Evolutionary conservation across 768 basidiomycete species (phyloP), one percentile per base, ranked within the genome.

Genomic region (Leccinum obscurum): DNA sequence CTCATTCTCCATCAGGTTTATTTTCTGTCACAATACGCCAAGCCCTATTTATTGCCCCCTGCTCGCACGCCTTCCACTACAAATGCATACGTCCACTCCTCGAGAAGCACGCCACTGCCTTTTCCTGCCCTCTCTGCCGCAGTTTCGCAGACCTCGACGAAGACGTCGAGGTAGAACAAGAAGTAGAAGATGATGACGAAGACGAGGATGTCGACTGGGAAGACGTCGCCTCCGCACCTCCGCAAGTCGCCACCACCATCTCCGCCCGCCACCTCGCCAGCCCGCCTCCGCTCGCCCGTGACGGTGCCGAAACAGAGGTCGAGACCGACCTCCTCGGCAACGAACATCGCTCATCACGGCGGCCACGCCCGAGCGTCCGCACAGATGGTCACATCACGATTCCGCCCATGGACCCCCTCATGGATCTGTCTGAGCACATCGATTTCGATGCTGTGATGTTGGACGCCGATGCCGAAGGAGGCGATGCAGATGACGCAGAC

Each of bases 41-140:
- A 75, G 91, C 94, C 0, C 85, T 98, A 52, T 98, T 99, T 79
- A 95, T 99, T 70, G 94, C 96, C 30, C 96, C 96, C 0, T 99
- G 96, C 76, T 95, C 93, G 1, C 96, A 99, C 74, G 88, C 94
- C 0, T 93, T 92, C 80, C 93, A 95, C 77, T 94, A 92, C 84
- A 98, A 98, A 75, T 98, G 96, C 73, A 95, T 99, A 61, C 85
- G 94, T 1, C 96, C 95, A 2, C 81, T 98, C 11, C 81, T 98
- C 48, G 84, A 92, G 65, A 76, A 83, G n/a, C 93, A 98, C 75
- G 87, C 95, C 66, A 93, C 95, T 0, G 90, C 92, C 6, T 99
- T 98, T 77, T 91, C 87, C 14, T 99, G 96, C 69, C 96, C 96
- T 0, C 83, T 99, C 7, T 99, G 96, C 74, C 82, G 96, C 44